Evolutionary conservation across 305 asterid species (phyloP), one percentile per base, ranked within the genome.

Genomic region (Fraxinus xanthoxyloides): DNA sequence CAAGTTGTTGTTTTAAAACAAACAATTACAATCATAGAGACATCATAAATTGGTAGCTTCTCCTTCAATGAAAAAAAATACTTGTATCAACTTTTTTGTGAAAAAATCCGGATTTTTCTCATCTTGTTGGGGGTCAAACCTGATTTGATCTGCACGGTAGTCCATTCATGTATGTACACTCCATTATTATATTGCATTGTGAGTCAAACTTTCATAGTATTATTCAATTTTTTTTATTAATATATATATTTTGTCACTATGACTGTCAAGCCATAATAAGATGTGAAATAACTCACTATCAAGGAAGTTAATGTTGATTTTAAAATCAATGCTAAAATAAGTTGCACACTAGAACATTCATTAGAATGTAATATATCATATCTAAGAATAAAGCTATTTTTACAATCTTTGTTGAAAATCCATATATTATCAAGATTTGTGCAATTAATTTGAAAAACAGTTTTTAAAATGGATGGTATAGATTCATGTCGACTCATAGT

Each of bases 61-160:
- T 24, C 31, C 28, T 61, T 23, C 12, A 7, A 43, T 75, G 74
- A 35, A 56, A 7, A 7, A 51, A 12, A 4, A 13, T 67, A 67
- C 32, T 23, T 77, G 87, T 74, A 67, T 32, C 32, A 56, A 72
- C 91, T 85, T 91, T 91, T 87, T 77, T 82, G 85, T 78, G 80
- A 85, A 73, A 56, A 70, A 69, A 80, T 84, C 92, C 92, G 77
- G 84, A 38, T 82, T 89, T 87, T 80, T 82, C 92, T 89, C 91
- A 28, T 30, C 87, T 38, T 89, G 92, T 72, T 86, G 85, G 84
- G 31, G 15, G 70, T 61, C 70, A 61, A 67, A 24, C 38, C 3
- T 67, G 75, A 67, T 67, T 67, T 67, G 75, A 67, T 67, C 38
- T 67, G 38, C 38, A 26, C 0, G 8, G 19, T 10, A 65, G 7